A percentile compares a stretch with the other conserved stretches of the same genome.
Evolutionary conservation across 2,329 filamentous ascomycete genomes (phyloP).

Genomic region (Aspergillus fructus): DNA sequence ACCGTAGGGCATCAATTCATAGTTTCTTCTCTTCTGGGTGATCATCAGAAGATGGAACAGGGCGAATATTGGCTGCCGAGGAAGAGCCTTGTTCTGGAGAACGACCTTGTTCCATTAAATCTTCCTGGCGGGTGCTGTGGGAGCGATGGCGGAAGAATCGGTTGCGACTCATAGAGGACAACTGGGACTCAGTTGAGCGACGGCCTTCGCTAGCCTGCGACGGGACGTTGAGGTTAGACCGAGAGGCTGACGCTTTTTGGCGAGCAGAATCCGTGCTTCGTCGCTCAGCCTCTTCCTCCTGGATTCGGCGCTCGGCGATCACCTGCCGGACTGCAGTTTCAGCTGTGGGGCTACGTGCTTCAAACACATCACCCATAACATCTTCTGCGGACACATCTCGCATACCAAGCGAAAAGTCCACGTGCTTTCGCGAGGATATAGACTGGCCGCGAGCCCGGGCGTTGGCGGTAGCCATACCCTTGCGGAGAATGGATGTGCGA

Average conservation of each 20-base stretch:
- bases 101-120: constrained; percentile 50
- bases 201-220: constrained; percentile 21
- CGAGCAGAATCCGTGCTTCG: constrained; percentile 27
- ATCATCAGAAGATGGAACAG: constrained; percentile 4
- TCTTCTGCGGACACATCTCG: constrained; percentile 58
- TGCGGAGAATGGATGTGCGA: constrained; percentile 57
- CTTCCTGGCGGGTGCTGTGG: constrained; percentile 31
- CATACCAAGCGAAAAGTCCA: constrained; percentile 72
- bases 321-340: constrained; percentile 39
- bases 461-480: constrained; percentile 42
- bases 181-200: constrained; percentile 30
- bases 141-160: constrained; percentile 60
- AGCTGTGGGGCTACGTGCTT: constrained; percentile 51
- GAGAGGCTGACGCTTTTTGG: constrained; percentile 14
- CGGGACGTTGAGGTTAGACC: constrained; percentile 26
- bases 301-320: constrained; percentile 38
- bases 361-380: constrained; percentile 64
- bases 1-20: not conserved
- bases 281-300: constrained; percentile 34
- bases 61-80: constrained; percentile 12
- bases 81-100: constrained; percentile 35
- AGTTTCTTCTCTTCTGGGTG: constrained; percentile 7
- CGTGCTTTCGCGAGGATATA: constrained; percentile 59
- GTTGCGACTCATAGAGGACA: constrained; percentile 52
- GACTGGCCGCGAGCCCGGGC: constrained; percentile 58